Percentiles rank a stretch among this genome's conserved stretches.
Conservation (phyloP, 2,329 filamentous ascomycete species). For the Ciborinia camelliae region DNA sequence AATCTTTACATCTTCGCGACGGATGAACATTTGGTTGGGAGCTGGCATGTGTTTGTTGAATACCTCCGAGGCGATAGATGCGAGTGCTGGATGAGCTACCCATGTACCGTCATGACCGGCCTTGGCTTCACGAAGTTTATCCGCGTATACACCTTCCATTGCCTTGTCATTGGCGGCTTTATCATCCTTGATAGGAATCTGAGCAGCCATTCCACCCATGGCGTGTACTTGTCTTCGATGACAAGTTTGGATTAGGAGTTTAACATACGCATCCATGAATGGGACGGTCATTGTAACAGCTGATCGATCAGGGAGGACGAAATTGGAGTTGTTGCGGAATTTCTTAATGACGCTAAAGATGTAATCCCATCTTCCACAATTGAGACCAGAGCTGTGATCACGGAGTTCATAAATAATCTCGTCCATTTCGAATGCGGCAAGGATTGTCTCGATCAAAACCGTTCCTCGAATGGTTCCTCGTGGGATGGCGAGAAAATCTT, state of each 20-base stretch:
- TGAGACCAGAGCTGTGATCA: constrained; percentile 92
- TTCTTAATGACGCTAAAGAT: constrained; percentile 99
- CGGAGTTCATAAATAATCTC: constrained; percentile 99
- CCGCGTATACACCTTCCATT: constrained; percentile 87
- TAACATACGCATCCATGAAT: constrained; percentile 97
- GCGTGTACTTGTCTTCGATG: constrained; percentile 96
- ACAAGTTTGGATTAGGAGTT: constrained; percentile 96
- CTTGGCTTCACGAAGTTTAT: constrained; percentile 93
- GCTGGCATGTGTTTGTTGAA: constrained; percentile 99
- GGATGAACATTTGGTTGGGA: constrained; percentile 90
- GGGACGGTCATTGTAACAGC: constrained; percentile 96
- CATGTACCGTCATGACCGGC: constrained; percentile 95
- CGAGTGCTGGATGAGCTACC: constrained; percentile 95
- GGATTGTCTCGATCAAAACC: constrained; percentile 95
- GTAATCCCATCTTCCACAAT: constrained; percentile 99
- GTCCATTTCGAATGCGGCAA: constrained; percentile 98
- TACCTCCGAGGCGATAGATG: constrained; percentile 80
- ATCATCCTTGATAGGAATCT: constrained; percentile 98
- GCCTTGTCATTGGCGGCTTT: constrained; percentile 85
- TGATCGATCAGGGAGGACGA: constrained; percentile 87
- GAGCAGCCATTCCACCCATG: constrained; percentile 98
- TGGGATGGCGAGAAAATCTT: constrained; percentile 87
- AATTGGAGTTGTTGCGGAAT: constrained; percentile 91
- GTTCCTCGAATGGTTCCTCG: constrained; percentile 92
- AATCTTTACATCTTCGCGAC: constrained; percentile 84